These are phyloP conservation scores for Sporisorium sorghi DNA, from an alignment of 1,284 basidiomycete genomes.

Conservation along the genomic window DNA sequence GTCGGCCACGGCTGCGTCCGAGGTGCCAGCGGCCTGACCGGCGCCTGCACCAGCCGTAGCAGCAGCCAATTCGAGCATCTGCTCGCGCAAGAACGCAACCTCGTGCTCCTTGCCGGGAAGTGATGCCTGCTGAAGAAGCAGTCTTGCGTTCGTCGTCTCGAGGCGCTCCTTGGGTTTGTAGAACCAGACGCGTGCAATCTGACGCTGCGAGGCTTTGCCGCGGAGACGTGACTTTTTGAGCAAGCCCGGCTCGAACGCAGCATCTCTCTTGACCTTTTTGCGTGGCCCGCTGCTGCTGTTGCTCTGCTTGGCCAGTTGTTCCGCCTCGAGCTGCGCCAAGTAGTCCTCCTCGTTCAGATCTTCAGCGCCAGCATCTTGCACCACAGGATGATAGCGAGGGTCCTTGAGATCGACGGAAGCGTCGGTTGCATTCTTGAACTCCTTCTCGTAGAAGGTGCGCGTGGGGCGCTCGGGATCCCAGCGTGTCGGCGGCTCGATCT, in stretches of 20 bases:
- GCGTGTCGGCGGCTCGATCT: slow-evolving; percentile 20
- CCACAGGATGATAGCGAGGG: slow-evolving; percentile 44
- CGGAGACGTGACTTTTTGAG: slow-evolving; percentile 52
- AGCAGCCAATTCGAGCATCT: slow-evolving; percentile 20
- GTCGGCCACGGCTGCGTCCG: slow-evolving; percentile 72
- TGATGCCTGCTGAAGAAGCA: slow-evolving; percentile 2
- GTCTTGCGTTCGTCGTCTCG: slow-evolving; percentile 22
- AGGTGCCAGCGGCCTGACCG: slow-evolving; percentile 80
- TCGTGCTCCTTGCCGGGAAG: slow-evolving; percentile 46
- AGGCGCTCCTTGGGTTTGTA: slow-evolving; percentile 52
- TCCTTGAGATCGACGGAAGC: slow-evolving; percentile 41
- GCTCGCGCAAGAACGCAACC: slow-evolving; percentile 37
- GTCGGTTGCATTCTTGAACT: slow-evolving; percentile 42
- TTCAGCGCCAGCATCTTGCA: slow-evolving; percentile 45
- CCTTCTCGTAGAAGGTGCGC: slow-evolving; percentile 50
- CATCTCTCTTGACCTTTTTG: slow-evolving; percentile 21
- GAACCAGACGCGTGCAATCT: slow-evolving; percentile 39
- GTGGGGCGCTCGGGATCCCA: slow-evolving; percentile 51
- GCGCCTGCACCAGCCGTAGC: slow-evolving; percentile 89
- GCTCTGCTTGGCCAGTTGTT: not conserved
- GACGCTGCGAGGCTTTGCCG: slow-evolving; percentile 42
- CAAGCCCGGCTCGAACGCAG: slow-evolving; percentile 24
- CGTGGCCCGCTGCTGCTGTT: slow-evolving; percentile 7
- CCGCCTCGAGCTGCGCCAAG: slow-evolving; percentile 34
- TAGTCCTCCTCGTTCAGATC: slow-evolving; percentile 38